Conservation (phyloP, 23 red algal genomes). For the Porphyridium purpureum region DNA sequence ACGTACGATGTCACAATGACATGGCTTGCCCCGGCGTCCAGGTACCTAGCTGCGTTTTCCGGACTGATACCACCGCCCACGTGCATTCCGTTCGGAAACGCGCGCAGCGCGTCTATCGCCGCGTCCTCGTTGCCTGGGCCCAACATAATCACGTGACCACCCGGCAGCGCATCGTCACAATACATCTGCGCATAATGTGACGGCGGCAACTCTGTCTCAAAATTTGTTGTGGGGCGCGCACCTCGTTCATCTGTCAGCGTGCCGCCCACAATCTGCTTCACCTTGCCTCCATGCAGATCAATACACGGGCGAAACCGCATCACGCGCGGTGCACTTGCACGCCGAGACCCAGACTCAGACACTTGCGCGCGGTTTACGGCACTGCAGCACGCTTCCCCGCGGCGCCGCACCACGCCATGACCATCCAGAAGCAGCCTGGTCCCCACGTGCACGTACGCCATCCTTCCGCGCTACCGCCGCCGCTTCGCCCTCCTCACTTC, state of each 20-base stretch:
- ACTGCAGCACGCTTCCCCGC: too few species aligned
- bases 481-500: too few species aligned
- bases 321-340: too few species aligned
- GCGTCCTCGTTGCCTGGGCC: constrained; percentile 58
- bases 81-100: constrained; percentile 71
- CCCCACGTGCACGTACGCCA: too few species aligned
- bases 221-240: constrained; percentile 24
- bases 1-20: constrained; percentile 97
- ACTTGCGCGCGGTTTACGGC: too few species aligned
- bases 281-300: constrained; percentile 65
- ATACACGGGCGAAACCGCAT: constrained; percentile 92
- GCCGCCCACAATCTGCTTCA: constrained; percentile 91
- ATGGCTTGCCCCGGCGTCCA: constrained; percentile 69
- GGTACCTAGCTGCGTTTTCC: constrained; percentile 22
- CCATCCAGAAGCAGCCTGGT: too few species aligned
- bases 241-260: constrained; percentile 23
- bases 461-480: too few species aligned
- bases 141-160: constrained; percentile 91
- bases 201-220: constrained; percentile 45
- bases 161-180: constrained; percentile 36
- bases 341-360: too few species aligned
- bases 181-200: constrained; percentile 47
- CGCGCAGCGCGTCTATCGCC: constrained; percentile 40
- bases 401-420: too few species aligned
- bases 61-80: constrained; percentile 79